These are phyloP conservation scores for Paspalum vaginatum DNA, from an alignment of 176 grass and related monocot genomes.

Conservation along the genomic window DNA sequence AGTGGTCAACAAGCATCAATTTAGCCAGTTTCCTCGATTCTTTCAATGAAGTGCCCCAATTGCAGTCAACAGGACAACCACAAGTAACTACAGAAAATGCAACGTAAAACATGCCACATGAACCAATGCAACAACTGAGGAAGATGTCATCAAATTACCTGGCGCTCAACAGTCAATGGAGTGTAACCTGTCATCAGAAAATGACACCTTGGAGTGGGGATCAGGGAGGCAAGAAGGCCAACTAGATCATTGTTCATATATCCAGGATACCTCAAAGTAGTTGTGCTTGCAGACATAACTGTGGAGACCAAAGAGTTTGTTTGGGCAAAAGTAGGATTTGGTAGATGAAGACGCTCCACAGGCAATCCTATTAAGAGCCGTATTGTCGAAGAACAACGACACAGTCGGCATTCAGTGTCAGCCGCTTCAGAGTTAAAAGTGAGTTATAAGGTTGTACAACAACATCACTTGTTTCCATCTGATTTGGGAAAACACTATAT, in stretches of 20 bases:
- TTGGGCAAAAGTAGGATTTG: constrained; percentile 94
- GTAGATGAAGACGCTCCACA: constrained; percentile 89
- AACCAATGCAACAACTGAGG: constrained; percentile 21
- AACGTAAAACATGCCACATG: constrained; percentile 13
- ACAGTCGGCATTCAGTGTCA: constrained; percentile 93
- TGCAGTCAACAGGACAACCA: constrained; percentile 24
- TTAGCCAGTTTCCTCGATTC: not conserved
- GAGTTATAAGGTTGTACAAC: constrained; percentile 99
- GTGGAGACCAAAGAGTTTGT: constrained; percentile 99
- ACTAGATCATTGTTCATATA: constrained; percentile 99
- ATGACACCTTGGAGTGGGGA: constrained; percentile 97
- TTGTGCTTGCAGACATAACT: constrained; percentile 99
- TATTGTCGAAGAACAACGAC: constrained; percentile 99
- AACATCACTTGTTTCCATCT: constrained; percentile 98
- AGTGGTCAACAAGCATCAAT: not conserved
- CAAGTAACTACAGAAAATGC: not conserved
- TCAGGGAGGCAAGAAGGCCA: constrained; percentile 91
- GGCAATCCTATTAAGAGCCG: constrained; percentile 96
- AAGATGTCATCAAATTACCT: constrained; percentile 63
- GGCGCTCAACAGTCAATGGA: constrained; percentile 90
- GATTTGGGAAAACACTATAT: constrained; percentile 98
- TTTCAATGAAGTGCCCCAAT: not conserved
- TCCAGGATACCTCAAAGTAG: constrained; percentile 93
- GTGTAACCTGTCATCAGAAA: constrained; percentile 99
- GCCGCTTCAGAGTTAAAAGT: constrained; percentile 83